phyloP scores from a whole-genome alignment of 805 yeast species.

The Vanderwaltozyma tropicalis region DNA sequence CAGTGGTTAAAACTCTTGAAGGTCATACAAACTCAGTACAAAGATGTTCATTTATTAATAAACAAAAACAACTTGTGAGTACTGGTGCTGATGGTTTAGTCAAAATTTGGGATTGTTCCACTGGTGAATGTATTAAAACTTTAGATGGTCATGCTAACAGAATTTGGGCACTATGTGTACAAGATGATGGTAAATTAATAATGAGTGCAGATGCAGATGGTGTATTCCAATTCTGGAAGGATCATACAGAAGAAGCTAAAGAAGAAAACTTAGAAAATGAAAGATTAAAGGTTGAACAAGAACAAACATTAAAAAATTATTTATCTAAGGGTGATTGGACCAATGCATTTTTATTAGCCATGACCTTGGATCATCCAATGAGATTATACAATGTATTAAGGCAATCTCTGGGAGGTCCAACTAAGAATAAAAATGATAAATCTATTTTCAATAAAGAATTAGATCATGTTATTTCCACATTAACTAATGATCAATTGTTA shows the following conservation, averaged over 20 bases:
- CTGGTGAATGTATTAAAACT: constrained; percentile 74
- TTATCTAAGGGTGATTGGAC: constrained; percentile 71
- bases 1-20: constrained; percentile 75
- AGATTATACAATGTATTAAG: constrained; percentile 68
- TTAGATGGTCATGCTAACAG: constrained; percentile 90
- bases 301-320: constrained; percentile 73
- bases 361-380: constrained; percentile 85
- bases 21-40: constrained; percentile 93
- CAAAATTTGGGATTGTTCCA: constrained; percentile 74
- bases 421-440: constrained; percentile 14
- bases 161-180: constrained; percentile 78
- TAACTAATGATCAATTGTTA: constrained; percentile 51
- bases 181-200: constrained; percentile 56
- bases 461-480: constrained; percentile 49
- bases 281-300: constrained; percentile 64
- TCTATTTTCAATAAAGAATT: constrained; percentile 36
- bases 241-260: constrained; percentile 66
- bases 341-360: constrained; percentile 76
- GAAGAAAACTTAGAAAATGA: constrained; percentile 40
- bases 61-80: constrained; percentile 54
- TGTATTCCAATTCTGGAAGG: constrained; percentile 78
- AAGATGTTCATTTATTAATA: constrained; percentile 59
- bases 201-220: constrained; percentile 95
- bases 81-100: constrained; percentile 92
- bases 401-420: constrained; percentile 45